Conservation (phyloP, 78 protist genomes). For the Dictyostelium brefeldianum region DNA sequence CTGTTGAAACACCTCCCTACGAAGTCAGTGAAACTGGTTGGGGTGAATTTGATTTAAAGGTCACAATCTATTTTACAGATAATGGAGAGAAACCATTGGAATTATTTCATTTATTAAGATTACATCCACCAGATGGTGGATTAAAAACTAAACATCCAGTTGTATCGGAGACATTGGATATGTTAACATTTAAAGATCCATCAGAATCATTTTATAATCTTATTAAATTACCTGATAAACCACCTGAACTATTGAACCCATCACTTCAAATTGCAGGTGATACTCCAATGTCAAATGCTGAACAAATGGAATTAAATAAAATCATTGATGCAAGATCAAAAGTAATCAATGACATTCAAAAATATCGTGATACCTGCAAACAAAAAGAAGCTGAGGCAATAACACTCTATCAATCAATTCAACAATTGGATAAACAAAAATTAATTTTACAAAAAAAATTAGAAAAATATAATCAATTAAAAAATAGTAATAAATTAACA, state of each 20-base stretch:
- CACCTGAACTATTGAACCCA: conserved; percentile 34
- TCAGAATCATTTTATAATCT: conserved; percentile 57
- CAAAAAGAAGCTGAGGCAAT: conserved; percentile 42
- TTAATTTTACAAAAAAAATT: conserved; percentile 60
- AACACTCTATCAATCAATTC: conserved; percentile 34
- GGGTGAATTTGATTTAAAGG: conserved; percentile 86
- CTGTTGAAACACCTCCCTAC: conserved; percentile 71
- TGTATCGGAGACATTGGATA: conserved; percentile 72
- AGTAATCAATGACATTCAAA: conserved; percentile 31
- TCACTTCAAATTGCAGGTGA: conserved; percentile 20
- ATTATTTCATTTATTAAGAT: conserved; percentile 56
- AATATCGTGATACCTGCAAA: conserved; percentile 48
- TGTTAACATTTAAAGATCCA: conserved; percentile 60
- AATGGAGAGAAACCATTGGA: conserved; percentile 75
- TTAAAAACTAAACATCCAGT: conserved; percentile 67
- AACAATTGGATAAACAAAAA: conserved; percentile 45
- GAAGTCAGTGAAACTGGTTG: conserved; percentile 88
- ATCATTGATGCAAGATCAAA: conserved; percentile 53
- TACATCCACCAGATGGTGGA: conserved; percentile 75
- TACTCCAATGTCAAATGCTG: neutral
- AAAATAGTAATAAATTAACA: neutral
- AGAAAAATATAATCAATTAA: conserved; percentile 54
- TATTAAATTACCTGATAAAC: conserved; percentile 69
- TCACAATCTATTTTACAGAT: conserved; percentile 72
- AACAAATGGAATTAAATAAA: conserved; percentile 70